phyloP scores from a whole-genome alignment of 441 rosid genomes.

The Populus hybrid region DNA sequence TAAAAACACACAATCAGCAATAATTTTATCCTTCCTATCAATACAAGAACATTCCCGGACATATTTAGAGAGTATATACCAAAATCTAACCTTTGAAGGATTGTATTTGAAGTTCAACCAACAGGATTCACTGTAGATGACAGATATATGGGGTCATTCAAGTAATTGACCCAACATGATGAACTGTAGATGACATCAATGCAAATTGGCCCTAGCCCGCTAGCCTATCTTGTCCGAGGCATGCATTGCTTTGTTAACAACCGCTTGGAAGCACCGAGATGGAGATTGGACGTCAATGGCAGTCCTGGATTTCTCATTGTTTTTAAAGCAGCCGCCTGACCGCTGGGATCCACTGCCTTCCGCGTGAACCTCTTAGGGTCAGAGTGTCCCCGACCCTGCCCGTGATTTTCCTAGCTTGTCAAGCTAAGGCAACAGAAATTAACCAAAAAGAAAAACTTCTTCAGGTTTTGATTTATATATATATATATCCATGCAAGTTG shows the following conservation, averaged over 20 bases:
- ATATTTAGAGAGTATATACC: too few species aligned
- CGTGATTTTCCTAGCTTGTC: background rate
- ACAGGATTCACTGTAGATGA: constrained; percentile 9
- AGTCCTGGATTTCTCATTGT: background rate
- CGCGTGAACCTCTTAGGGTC: background rate
- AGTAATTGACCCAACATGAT: constrained; percentile 7
- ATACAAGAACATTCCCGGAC: too few species aligned
- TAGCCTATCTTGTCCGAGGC: constrained; percentile 5
- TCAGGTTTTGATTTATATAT: too few species aligned
- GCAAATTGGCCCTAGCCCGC: too few species aligned
- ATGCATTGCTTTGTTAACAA: constrained; percentile 8
- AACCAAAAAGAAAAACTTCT: background rate
- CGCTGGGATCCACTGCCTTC: constrained; percentile 7
- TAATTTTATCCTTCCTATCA: too few species aligned
- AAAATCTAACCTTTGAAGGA: background rate
- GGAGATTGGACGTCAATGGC: background rate
- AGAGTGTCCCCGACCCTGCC: background rate
- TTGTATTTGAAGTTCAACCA: constrained; percentile 1
- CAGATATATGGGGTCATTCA: background rate
- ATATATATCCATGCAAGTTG: too few species aligned
- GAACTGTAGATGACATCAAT: constrained; percentile 2
- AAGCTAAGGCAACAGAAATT: background rate
- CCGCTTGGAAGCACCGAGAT: background rate
- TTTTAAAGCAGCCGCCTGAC: background rate
- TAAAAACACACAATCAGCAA: too few species aligned